Evolutionary conservation across 345 rosid genomes (phyloP), one percentile per base, ranked within the genome.

Genomic region (Gossypium bickii): DNA sequence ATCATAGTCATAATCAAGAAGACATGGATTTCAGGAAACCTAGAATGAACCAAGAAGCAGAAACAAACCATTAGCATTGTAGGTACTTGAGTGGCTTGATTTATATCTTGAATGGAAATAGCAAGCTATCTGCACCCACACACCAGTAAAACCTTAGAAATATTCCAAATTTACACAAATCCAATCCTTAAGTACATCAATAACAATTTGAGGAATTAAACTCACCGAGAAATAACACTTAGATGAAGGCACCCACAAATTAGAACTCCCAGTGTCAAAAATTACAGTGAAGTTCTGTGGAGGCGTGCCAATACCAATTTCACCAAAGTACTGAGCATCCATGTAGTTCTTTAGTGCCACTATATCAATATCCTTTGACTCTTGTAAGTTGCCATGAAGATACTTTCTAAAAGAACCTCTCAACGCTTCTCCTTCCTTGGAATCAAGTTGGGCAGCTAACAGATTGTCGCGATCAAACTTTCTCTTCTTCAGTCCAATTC

Each of bases 301-400:
- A 25, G 98, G 98, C 52, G 91, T 85, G 38, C 98, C 98, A n/a
- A 92, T 81, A 52, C 92, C 93, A 77, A 92, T 91, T 82, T 92
- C 98, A 80, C 97, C 97, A 81, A 86, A 92, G 70, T 94, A 94
- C 76, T 92, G 98, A 83, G 97, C 97, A 85, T 90, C 94, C 91
- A 94, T 70, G 85, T 88, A 94, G 78, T 92, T 92, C 83, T 89
- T 90, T 22, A 94, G 78, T 1, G 83, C 79, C 0, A 94, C 86
- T 69, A 92, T 84, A 73, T 92, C 98, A 34, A 86, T 62, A 65
- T 92, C 97, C 73, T 82, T 85, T 1, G 88, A 63, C 57, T 81
- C 86, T 64, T 75, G 76, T n/a, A 79, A 75, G 73, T 79, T 85
- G 55, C 86, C 87, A 13, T 25, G 73, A 59, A 75, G 80, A 52